These are phyloP conservation scores for Corymbia citriodora DNA, from an alignment of 441 rosid genomes.

Conservation along the genomic window DNA sequence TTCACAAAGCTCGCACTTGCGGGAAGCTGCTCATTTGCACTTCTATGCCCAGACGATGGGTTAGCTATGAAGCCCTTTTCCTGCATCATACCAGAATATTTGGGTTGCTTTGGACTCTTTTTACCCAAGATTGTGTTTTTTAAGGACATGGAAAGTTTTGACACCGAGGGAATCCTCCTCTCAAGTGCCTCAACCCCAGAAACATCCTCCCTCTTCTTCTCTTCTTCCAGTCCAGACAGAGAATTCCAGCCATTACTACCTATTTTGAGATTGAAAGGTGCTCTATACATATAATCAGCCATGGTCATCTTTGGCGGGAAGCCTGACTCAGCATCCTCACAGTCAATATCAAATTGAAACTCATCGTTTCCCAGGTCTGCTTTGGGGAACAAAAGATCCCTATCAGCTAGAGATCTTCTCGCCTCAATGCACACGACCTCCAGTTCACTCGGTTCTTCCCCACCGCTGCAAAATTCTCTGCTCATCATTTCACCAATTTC, in stretches of 20 bases:
- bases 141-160: slow-evolving; percentile 72
- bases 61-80: slow-evolving; percentile 35
- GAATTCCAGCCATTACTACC: slow-evolving; percentile 38
- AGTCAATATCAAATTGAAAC: slow-evolving; percentile 30
- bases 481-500: slow-evolving; percentile 59
- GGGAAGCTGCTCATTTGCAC: slow-evolving; percentile 80
- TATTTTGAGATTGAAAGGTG: slow-evolving; percentile 27
- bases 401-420: slow-evolving; percentile 25
- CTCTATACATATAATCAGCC: slow-evolving; percentile 35
- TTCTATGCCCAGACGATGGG: slow-evolving; percentile 68
- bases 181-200: slow-evolving; percentile 20
- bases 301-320: slow-evolving; percentile 31
- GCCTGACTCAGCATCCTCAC: slow-evolving; percentile 45
- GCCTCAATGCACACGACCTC: slow-evolving; percentile 43
- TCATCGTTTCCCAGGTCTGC: slow-evolving; percentile 24
- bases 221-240: slow-evolving; percentile 53
- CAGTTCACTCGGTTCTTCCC: slow-evolving; percentile 47
- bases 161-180: slow-evolving; percentile 29
- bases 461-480: slow-evolving; percentile 33
- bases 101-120: slow-evolving; percentile 21
- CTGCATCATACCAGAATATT: slow-evolving; percentile 31
- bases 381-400: slow-evolving; percentile 20
- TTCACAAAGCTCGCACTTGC: slow-evolving; percentile 68
- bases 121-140: slow-evolving; percentile 52
- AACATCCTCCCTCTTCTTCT: slow-evolving; percentile 14